Evolutionary conservation across 768 basidiomycete genomes (phyloP).

Genomic region (Phylloporus sp.): DNA sequence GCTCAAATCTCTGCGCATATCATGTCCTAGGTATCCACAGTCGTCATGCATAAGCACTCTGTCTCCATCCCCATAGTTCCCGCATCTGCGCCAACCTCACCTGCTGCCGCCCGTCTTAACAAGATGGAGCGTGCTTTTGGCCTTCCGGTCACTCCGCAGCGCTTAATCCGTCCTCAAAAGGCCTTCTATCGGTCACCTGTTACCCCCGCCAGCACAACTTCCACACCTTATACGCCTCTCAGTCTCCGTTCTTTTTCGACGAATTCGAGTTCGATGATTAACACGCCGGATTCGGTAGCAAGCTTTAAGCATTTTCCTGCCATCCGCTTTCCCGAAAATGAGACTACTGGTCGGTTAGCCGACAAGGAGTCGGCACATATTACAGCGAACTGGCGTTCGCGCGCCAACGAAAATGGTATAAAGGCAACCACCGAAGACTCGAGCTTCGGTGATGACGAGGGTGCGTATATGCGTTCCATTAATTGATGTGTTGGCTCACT

Average conservation of each 20-base stretch:
- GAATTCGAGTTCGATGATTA: conserved; percentile 47
- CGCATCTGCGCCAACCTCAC: conserved; percentile 43
- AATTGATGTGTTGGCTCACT: conserved; percentile 15
- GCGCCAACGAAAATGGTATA: conserved; percentile 68
- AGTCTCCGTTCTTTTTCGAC: conserved; percentile 60
- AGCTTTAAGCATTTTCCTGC: conserved; percentile 40
- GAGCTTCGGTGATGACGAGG: conserved; percentile 45
- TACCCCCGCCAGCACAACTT: conserved; percentile 49
- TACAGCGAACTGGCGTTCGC: conserved; percentile 65
- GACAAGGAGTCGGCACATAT: conserved; percentile 53
- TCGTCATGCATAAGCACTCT: conserved; percentile 29
- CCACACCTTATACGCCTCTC: conserved; percentile 64
- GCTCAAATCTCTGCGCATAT: conserved; percentile 5
- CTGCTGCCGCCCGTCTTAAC: conserved; percentile 35
- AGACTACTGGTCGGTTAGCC: conserved; percentile 25
- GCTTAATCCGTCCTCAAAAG: conserved; percentile 44
- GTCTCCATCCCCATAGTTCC: conserved; percentile 30
- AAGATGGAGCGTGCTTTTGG: conserved; percentile 26
- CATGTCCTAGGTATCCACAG: conserved; percentile 14
- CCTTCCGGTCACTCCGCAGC: conserved; percentile 62
- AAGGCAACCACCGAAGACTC: conserved; percentile 46
- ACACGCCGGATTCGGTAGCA: conserved; percentile 47
- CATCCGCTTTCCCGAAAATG: conserved; percentile 42
- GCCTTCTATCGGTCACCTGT: conserved; percentile 50
- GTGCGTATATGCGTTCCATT: conserved; percentile 31